These are phyloP conservation scores for Candida wancherniae DNA, from an alignment of 805 yeast genomes.

Conservation along the genomic window DNA sequence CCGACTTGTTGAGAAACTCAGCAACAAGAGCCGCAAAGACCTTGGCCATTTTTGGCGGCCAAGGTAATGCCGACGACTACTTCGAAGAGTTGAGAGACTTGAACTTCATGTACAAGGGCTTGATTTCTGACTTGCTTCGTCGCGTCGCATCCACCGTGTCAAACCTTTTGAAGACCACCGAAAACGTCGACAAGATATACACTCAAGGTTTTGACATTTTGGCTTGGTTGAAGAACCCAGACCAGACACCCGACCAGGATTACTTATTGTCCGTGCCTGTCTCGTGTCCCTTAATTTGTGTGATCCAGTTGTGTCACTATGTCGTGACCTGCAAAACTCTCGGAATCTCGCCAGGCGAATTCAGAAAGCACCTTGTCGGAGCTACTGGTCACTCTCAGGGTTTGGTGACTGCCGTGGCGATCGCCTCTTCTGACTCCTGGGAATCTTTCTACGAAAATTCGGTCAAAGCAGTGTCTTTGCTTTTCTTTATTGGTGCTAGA, in stretches of 20 bases:
- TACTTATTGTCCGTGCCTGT: constrained; percentile 88
- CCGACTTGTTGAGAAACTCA: constrained; percentile 61
- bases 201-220: constrained; percentile 90
- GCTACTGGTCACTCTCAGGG: constrained; percentile 91
- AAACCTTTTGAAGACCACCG: constrained; percentile 61
- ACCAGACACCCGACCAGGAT: constrained; percentile 83
- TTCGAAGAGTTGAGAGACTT: constrained; percentile 92
- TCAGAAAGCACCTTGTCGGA: constrained; percentile 64
- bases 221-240: constrained; percentile 82
- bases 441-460: constrained; percentile 69
- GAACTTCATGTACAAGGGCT: constrained; percentile 69
- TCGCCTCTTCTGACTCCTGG: constrained; percentile 82
- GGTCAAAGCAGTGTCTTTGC: constrained; percentile 72
- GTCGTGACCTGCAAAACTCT: constrained; percentile 80
- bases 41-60: constrained; percentile 95
- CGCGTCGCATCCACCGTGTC: constrained; percentile 67
- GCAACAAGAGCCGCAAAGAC: constrained; percentile 53
- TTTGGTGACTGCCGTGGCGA: constrained; percentile 86
- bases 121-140: constrained; percentile 65
- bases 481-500: constrained; percentile 92
- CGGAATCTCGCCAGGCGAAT: constrained; percentile 86
- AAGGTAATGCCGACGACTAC: constrained; percentile 97
- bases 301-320: constrained; percentile 90
- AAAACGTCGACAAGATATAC: constrained; percentile 79
- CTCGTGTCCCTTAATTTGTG: constrained; percentile 95